Evolutionary conservation across 352 stramenopile genomes (phyloP), one percentile per base, ranked within the genome.

Genomic region (Globisporangium mamillatum): DNA sequence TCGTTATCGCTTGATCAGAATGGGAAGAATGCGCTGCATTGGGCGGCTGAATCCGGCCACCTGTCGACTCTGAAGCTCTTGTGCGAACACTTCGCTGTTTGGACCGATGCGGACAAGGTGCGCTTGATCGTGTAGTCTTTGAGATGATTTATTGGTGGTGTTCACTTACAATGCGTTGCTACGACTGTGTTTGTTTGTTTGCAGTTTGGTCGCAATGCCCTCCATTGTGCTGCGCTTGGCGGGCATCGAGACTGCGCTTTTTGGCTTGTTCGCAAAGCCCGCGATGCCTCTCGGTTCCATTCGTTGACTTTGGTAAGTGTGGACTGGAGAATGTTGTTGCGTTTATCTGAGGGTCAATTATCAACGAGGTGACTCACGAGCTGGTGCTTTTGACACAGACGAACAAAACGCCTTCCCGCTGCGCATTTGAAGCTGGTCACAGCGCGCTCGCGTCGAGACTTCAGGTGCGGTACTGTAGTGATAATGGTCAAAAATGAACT

Each of bases 21-120:
- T 60, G 88, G 88, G 59, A 95, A 95, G 64, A 95, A 95, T 54
- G 88, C 88, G 18, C 88, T 95, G 82, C 88, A 95, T 58, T 95
- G 86, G 85, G 88, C 88, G 18, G 86, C 88, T 1, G 86, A 93
- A 60, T 84, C 84, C 29, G 84, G 88, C 0, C 88, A 95, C 60
- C 71, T 95, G 53, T 86, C 78, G 34, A 88, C 86, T 9, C 66
- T 95, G n/a, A 93, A 93, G 70, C 72, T 95, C 10, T 67, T 95
- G 22, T 84, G 81, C 32, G 88, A 95, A 41, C 75, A 93, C 34
- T 94, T 94, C 38, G 67, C 68, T 4, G 68, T 93, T 10, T 95
- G 88, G 86, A 94, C 84, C 1, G 86, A 94, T 60, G 73, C 76
- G 9, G 86, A 94, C 67, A 94, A 94, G 86, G 85, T 93, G 60